Percentiles rank a stretch among this genome's conserved stretches.
phyloP scores from a whole-genome alignment of 495 filamentous ascomycete genomes.

The Penicillium cinerascens region DNA sequence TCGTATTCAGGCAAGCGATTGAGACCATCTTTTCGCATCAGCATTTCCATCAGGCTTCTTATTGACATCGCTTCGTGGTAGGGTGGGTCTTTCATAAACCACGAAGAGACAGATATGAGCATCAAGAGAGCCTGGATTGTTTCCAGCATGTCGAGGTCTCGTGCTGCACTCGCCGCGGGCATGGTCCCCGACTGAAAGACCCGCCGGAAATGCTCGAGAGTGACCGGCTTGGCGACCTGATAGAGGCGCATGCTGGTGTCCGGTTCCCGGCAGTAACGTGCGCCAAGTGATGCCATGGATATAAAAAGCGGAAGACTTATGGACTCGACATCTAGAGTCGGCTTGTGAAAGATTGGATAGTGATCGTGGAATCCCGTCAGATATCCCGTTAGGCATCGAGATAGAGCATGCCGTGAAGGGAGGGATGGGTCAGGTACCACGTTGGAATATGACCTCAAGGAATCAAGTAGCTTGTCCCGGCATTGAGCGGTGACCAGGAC shows the following conservation, averaged over 20 bases:
- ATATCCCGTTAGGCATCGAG: constrained; percentile 64
- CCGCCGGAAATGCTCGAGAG: constrained; percentile 36
- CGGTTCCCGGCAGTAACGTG: constrained; percentile 55
- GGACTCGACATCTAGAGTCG: constrained; percentile 53
- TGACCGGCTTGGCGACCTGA: constrained; percentile 37
- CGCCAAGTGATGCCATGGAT: constrained; percentile 62
- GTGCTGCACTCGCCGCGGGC: constrained; percentile 11
- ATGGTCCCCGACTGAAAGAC: constrained; percentile 26
- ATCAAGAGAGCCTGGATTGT: constrained; percentile 32
- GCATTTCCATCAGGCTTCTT: constrained; percentile 34
- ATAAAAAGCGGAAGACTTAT: constrained; percentile 57
- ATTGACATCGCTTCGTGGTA: constrained; percentile 33
- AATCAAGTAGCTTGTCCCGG: constrained; percentile 27
- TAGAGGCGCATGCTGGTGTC: constrained; percentile 49
- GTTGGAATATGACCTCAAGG: constrained; percentile 27
- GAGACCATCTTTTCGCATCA: constrained; percentile 31
- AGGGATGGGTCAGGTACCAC: constrained; percentile 36
- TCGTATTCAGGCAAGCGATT: constrained; percentile 33
- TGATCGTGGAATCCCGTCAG: constrained; percentile 66
- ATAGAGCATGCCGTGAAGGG: constrained; percentile 59
- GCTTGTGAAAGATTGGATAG: constrained; percentile 65
- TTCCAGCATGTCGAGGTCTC: constrained; percentile 30
- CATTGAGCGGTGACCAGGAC: constrained; percentile 37
- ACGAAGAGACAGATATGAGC: constrained; percentile 33
- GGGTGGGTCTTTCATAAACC: constrained; percentile 38